Evolutionary conservation across 257 asterid genomes (phyloP).

Genomic region (Solanum sejunctum): DNA sequence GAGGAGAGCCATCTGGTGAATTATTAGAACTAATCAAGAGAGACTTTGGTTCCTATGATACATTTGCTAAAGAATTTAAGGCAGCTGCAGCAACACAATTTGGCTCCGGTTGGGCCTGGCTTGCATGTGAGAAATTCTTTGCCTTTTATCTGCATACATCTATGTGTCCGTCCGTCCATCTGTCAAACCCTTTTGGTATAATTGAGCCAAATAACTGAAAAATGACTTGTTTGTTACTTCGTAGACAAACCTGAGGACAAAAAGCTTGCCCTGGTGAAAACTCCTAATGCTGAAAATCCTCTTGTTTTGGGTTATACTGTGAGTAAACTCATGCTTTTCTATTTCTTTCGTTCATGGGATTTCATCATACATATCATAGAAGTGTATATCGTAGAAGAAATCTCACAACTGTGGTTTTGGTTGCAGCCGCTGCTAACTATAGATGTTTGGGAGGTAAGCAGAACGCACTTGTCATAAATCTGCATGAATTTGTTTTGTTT

Average conservation of each 20-base stretch:
- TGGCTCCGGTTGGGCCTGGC: conserved; percentile 99
- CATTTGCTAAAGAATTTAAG: conserved; percentile 60
- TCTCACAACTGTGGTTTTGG: not conserved
- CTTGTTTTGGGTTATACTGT: conserved; percentile 88
- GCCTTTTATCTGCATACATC: not conserved
- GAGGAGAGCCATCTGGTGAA: conserved; percentile 75
- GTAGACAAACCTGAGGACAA: conserved; percentile 83
- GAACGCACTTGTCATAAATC: not conserved
- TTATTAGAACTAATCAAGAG: conserved; percentile 56
- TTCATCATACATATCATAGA: not conserved
- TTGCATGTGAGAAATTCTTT: conserved; percentile 60
- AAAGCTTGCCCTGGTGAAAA: conserved; percentile 74
- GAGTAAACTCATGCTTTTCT: conserved; percentile 11
- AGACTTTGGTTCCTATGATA: conserved; percentile 84
- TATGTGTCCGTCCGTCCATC: not conserved
- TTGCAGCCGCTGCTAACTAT: conserved; percentile 86
- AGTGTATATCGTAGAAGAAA: not conserved
- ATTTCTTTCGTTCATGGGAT: not conserved
- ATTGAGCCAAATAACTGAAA: not conserved
- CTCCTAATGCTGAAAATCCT: conserved; percentile 93
- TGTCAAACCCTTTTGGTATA: not conserved
- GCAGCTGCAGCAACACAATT: conserved; percentile 85
- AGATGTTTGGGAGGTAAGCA: conserved; percentile 92
- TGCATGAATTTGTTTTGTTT: not conserved
- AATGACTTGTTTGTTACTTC: not conserved